Conservation (phyloP, 225 moss, liverwort and hornwort species). For the Pseudoscleropodium purum region DNA sequence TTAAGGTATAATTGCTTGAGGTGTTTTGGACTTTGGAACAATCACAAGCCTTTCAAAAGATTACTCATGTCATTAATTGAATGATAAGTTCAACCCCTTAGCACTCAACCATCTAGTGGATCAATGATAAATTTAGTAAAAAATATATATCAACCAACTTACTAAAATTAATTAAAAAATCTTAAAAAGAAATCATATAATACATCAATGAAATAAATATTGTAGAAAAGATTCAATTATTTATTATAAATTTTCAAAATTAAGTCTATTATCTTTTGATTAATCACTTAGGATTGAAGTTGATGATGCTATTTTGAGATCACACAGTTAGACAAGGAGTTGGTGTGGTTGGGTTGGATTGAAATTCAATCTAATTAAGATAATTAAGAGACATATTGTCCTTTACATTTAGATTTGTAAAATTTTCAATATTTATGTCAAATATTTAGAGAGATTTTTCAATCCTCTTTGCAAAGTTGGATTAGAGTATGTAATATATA, state of each 20-base stretch:
- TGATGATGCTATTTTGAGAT: neutral
- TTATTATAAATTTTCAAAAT: neutral
- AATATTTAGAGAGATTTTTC: too few species aligned
- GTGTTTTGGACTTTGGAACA: too few species aligned
- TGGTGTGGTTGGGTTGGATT: accelerated
- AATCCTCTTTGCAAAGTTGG: neutral
- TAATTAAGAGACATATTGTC: neutral
- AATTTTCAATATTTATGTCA: too few species aligned
- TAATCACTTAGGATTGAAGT: neutral
- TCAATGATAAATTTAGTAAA: neutral
- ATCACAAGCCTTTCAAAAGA: too few species aligned
- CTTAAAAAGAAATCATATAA: neutral
- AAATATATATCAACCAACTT: neutral
- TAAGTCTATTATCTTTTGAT: neutral
- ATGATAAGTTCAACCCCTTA: too few species aligned
- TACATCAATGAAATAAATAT: neutral
- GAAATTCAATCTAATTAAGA: neutral
- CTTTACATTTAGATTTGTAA: too few species aligned
- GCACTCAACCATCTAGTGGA: neutral
- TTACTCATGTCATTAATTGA: accelerated
- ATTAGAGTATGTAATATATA: neutral
- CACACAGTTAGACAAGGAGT: neutral
- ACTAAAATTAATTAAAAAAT: neutral
- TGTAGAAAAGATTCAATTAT: neutral
- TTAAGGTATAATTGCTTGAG: too few species aligned